These are phyloP conservation scores for Acanthamoeba rhysodes DNA, from an alignment of 208 protist genomes.

Conservation along the genomic window DNA sequence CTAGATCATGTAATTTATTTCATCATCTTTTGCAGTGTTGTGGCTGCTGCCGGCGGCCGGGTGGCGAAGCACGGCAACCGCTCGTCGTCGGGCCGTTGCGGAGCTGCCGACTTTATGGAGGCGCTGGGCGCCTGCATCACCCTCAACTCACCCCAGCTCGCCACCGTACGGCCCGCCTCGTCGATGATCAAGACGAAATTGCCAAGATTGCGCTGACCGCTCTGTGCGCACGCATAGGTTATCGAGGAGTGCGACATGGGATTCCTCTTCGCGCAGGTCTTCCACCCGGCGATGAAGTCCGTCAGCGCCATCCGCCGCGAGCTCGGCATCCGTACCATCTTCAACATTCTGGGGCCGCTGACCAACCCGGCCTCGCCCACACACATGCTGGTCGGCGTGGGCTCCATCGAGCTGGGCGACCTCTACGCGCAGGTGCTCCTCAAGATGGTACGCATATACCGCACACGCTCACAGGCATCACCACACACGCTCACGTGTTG, in stretches of 20 bases:
- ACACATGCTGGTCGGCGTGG: constrained; percentile 71
- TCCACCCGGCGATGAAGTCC: constrained; percentile 70
- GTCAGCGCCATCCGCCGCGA: constrained; percentile 36
- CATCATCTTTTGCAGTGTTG: constrained; percentile 4
- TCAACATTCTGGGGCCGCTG: constrained; percentile 71
- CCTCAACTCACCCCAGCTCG: constrained; percentile 23
- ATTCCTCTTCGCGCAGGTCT: constrained; percentile 71
- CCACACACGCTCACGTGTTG: background rate
- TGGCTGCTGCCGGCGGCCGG: constrained; percentile 28
- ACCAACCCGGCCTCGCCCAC: constrained; percentile 46
- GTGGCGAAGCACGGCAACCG: constrained; percentile 76
- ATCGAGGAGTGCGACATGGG: constrained; percentile 55
- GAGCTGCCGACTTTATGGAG: constrained; percentile 66
- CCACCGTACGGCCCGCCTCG: background rate
- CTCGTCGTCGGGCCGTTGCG: constrained; percentile 51
- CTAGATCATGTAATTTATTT: background rate
- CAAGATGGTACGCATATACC: background rate
- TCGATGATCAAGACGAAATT: too few species aligned
- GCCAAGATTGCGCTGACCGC: too few species aligned
- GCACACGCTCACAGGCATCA: too few species aligned
- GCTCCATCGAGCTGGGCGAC: background rate
- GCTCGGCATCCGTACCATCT: constrained; percentile 64
- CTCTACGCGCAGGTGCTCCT: constrained; percentile 51
- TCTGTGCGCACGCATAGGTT: too few species aligned
- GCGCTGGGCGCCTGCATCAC: constrained; percentile 48